These are phyloP conservation scores for Lasiodiplodia citricola DNA, from an alignment of 2,329 filamentous ascomycete species.

Conservation along the genomic window DNA sequence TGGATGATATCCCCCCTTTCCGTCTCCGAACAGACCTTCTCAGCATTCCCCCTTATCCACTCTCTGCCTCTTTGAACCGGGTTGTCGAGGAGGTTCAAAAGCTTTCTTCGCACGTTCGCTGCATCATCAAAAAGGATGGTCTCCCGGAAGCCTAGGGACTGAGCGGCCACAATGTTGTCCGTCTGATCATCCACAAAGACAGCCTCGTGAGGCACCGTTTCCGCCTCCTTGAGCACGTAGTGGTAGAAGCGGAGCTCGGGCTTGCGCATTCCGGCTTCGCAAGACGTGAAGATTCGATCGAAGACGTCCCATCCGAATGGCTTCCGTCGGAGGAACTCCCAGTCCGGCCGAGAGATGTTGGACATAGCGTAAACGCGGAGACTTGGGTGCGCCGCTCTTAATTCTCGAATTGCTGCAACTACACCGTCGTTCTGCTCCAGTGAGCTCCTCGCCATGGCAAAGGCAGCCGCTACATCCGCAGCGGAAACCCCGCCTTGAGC, in stretches of 20 bases:
- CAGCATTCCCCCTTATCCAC: slow-evolving; percentile 33
- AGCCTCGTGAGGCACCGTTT: slow-evolving; percentile 27
- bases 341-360: slow-evolving; percentile 39
- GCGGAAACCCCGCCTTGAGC: slow-evolving; percentile 34
- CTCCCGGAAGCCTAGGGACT: slow-evolving; percentile 35
- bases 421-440: slow-evolving; percentile 34
- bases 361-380: slow-evolving; percentile 41
- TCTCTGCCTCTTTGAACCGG: slow-evolving; percentile 31
- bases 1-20: slow-evolving; percentile 31
- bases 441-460: slow-evolving; percentile 38
- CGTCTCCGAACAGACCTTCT: slow-evolving; percentile 32
- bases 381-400: slow-evolving; percentile 28
- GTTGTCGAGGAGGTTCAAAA: slow-evolving; percentile 33
- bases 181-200: slow-evolving; percentile 41
- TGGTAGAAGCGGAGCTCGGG: slow-evolving; percentile 42
- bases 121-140: slow-evolving; percentile 35
- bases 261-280: slow-evolving; percentile 42
- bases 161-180: slow-evolving; percentile 37
- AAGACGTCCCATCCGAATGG: slow-evolving; percentile 42
- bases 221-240: slow-evolving; percentile 37
- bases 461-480: slow-evolving; percentile 35
- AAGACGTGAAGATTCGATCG: slow-evolving; percentile 43
- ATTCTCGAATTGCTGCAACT: slow-evolving; percentile 31
- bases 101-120: slow-evolving; percentile 15
- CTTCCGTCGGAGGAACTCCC: slow-evolving; percentile 32